phyloP scores from a whole-genome alignment of 208 protist species.

The Sergeia podlipaevii region DNA sequence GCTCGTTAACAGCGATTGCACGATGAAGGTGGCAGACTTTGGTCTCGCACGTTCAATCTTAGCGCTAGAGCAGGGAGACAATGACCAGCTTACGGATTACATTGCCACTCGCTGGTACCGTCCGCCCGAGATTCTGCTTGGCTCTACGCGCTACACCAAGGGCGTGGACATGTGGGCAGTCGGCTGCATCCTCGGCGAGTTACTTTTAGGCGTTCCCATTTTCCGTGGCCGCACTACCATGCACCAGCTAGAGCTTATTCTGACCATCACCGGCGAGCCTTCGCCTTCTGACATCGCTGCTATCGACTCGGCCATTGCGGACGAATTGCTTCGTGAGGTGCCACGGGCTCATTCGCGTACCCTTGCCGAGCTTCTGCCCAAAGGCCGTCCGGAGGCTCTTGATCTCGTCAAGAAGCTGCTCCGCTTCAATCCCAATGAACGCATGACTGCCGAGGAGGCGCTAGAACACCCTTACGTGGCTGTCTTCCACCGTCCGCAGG shows the following conservation, averaged over 20 bases:
- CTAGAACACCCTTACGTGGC: constrained; percentile 94
- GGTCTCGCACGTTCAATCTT: constrained; percentile 95
- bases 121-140: constrained; percentile 97
- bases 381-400: constrained; percentile 90
- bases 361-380: constrained; percentile 88
- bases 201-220: constrained; percentile 93
- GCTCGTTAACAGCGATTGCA: constrained; percentile 92
- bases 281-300: constrained; percentile 89
- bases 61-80: constrained; percentile 72
- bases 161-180: constrained; percentile 98
- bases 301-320: constrained; percentile 93
- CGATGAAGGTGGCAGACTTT: constrained; percentile 98
- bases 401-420: constrained; percentile 94
- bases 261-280: constrained; percentile 90
- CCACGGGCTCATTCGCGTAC: constrained; percentile 52
- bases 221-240: constrained; percentile 95
- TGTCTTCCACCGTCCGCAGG: constrained; percentile 85
- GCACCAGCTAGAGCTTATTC: constrained; percentile 97
- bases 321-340: constrained; percentile 92
- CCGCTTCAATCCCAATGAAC: constrained; percentile 95
- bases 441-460: constrained; percentile 91
- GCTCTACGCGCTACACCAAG: constrained; percentile 94
- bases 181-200: constrained; percentile 97
- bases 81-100: constrained; percentile 94
- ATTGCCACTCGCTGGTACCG: constrained; percentile 98